A percentile compares a stretch with the other conserved stretches of the same genome.
Evolutionary conservation across 352 stramenopile species (phyloP).

Genomic region (Pythium periplocum): DNA sequence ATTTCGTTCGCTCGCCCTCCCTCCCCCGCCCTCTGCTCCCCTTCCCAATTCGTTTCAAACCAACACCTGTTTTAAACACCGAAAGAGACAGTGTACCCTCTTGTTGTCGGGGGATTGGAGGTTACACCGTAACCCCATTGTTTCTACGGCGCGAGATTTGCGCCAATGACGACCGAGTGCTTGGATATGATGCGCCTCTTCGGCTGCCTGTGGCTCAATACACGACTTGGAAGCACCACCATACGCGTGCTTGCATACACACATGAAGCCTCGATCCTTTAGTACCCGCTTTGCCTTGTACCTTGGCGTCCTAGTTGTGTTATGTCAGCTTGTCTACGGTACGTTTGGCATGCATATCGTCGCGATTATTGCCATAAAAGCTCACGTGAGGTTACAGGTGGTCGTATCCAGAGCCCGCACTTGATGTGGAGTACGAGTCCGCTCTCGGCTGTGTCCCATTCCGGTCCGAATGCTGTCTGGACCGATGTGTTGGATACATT

Average conservation of each 20-base stretch:
- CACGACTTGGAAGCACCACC: too few relatives aligned
- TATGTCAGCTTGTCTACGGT: too few relatives aligned
- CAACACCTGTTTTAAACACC: slow-evolving; percentile 8
- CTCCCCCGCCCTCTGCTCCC: neutral
- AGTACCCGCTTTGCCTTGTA: neutral
- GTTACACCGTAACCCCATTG: neutral
- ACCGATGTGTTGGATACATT: slow-evolving; percentile 48
- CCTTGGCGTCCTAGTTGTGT: too few relatives aligned
- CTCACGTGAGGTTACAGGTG: too few relatives aligned
- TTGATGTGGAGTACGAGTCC: slow-evolving; percentile 70
- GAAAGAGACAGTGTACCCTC: slow-evolving; percentile 2
- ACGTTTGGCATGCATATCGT: too few relatives aligned
- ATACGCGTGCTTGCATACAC: too few relatives aligned
- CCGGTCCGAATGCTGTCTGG: slow-evolving; percentile 32
- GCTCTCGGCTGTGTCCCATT: slow-evolving; percentile 20
- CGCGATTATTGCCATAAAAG: too few relatives aligned
- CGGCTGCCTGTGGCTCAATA: neutral
- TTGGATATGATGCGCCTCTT: neutral
- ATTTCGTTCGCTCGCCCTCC: too few relatives aligned
- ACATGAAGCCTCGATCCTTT: neutral
- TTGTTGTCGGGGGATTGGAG: too few relatives aligned
- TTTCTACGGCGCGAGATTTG: slow-evolving; percentile 5
- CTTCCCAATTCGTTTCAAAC: slow-evolving; percentile 5
- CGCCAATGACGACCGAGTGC: slow-evolving; percentile 1
- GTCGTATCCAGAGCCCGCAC: slow-evolving; percentile 19